phyloP scores from a whole-genome alignment of 225 moss, liverwort and hornwort species.

The Climacium dendroides region DNA sequence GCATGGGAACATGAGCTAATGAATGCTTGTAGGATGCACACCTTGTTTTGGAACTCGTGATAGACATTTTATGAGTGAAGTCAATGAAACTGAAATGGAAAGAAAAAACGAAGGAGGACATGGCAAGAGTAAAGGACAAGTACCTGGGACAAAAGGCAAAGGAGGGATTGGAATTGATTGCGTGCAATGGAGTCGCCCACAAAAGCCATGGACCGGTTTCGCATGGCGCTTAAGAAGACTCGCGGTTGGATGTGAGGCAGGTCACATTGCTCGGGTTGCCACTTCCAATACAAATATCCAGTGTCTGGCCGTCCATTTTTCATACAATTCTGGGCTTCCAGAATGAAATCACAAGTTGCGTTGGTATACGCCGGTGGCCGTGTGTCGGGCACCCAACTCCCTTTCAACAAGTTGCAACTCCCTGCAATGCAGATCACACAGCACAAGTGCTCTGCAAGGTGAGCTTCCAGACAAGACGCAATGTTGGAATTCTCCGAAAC shows the following conservation, averaged over 20 bases:
- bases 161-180: slow-evolving; percentile 78
- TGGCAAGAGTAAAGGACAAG: background rate
- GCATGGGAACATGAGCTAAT: background rate
- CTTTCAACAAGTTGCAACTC: slow-evolving; percentile 50
- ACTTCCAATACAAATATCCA: slow-evolving; percentile 56
- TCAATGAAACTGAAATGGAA: background rate
- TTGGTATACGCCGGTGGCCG: slow-evolving; percentile 48
- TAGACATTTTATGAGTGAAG: background rate
- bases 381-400: slow-evolving; percentile 63
- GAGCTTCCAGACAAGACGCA: background rate
- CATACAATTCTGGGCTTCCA: slow-evolving; percentile 51
- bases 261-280: slow-evolving; percentile 71
- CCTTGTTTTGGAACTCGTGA: background rate
- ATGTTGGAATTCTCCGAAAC: background rate
- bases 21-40: background rate
- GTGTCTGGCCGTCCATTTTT: slow-evolving; percentile 57
- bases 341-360: slow-evolving; percentile 35
- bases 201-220: slow-evolving; percentile 45
- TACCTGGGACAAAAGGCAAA: slow-evolving; percentile 74
- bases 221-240: slow-evolving; percentile 36
- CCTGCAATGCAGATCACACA: background rate
- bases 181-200: slow-evolving; percentile 82
- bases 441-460: background rate
- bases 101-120: background rate
- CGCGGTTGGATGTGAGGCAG: slow-evolving; percentile 35